These are phyloP conservation scores for Phytophthora sojae DNA, from an alignment of 352 stramenopile species.

Conservation along the genomic window DNA sequence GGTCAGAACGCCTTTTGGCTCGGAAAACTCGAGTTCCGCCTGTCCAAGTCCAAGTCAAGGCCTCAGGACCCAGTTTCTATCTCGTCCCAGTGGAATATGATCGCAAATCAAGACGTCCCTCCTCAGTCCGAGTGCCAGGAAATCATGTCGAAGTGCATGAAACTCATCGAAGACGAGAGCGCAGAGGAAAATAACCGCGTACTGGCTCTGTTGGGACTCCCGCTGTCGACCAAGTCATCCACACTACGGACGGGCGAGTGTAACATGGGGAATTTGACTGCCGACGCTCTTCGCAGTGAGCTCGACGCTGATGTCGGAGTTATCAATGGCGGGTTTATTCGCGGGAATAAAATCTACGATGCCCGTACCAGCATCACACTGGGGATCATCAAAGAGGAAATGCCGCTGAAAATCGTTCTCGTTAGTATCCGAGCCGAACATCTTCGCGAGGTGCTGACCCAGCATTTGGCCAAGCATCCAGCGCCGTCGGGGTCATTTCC, in stretches of 20 bases:
- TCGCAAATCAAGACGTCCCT: neutral
- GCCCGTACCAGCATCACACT: neutral
- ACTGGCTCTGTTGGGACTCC: neutral
- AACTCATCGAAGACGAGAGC: neutral
- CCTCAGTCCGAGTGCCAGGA: neutral
- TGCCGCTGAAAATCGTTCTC: neutral
- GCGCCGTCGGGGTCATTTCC: neutral
- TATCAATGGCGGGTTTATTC: neutral
- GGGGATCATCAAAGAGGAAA: neutral
- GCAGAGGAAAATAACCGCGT: neutral
- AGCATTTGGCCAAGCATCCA: neutral
- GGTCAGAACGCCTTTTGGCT: neutral
- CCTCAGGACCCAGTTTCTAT: neutral
- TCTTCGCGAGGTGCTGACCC: neutral
- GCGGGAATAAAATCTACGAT: neutral
- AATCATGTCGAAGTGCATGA: neutral
- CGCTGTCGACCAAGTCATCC: neutral
- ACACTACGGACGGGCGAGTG: neutral
- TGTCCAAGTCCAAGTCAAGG: neutral
- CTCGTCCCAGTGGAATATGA: neutral
- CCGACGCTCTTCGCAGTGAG: neutral
- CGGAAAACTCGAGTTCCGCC: neutral
- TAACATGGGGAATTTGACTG: neutral
- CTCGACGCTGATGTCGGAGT: neutral
- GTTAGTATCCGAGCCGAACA: neutral